A percentile compares a stretch with the other conserved stretches of the same genome.
These are phyloP conservation scores for Acorus gramineus DNA, from an alignment of 106 monocot genomes.

Conservation along the genomic window DNA sequence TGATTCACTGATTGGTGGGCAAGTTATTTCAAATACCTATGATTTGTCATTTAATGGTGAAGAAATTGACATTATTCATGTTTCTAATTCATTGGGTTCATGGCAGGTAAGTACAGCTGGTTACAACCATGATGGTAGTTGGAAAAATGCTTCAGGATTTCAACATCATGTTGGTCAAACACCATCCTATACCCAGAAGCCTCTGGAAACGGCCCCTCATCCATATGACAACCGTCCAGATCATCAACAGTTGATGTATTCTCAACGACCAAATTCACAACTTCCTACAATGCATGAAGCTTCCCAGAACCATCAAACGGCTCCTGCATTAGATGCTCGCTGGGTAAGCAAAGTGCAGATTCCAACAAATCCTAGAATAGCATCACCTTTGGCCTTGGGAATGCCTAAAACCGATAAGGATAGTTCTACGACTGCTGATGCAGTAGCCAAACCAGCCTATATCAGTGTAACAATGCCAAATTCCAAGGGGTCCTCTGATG, in stretches of 20 bases:
- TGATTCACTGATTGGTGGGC: too few relatives aligned
- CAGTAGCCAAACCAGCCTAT: slow-evolving; percentile 66
- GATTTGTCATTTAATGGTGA: background rate
- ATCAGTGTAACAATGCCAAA: slow-evolving; percentile 51
- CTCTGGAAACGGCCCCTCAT: slow-evolving; percentile 20
- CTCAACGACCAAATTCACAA: slow-evolving; percentile 28
- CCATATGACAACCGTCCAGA: slow-evolving; percentile 15
- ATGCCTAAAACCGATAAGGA: slow-evolving; percentile 55
- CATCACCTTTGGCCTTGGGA: slow-evolving; percentile 47
- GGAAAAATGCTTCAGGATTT: slow-evolving; percentile 24
- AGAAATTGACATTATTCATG: background rate
- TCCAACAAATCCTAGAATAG: slow-evolving; percentile 95
- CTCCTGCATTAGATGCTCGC: slow-evolving; percentile 21
- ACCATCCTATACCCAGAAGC: slow-evolving; percentile 33
- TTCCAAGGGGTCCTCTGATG: slow-evolving; percentile 31
- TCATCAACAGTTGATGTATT: slow-evolving; percentile 22
- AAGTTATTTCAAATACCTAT: too few relatives aligned
- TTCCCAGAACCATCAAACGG: slow-evolving; percentile 33
- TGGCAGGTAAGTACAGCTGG: slow-evolving; percentile 32
- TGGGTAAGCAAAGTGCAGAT: slow-evolving; percentile 87
- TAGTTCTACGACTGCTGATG: slow-evolving; percentile 17
- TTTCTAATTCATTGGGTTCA: background rate
- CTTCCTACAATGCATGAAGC: slow-evolving; percentile 43
- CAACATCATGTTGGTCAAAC: slow-evolving; percentile 32
- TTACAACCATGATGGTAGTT: slow-evolving; percentile 12